Base-by-base conservation (phyloP, 108 stramenopile genomes). In the Stephanodiscus minutulus region DNA sequence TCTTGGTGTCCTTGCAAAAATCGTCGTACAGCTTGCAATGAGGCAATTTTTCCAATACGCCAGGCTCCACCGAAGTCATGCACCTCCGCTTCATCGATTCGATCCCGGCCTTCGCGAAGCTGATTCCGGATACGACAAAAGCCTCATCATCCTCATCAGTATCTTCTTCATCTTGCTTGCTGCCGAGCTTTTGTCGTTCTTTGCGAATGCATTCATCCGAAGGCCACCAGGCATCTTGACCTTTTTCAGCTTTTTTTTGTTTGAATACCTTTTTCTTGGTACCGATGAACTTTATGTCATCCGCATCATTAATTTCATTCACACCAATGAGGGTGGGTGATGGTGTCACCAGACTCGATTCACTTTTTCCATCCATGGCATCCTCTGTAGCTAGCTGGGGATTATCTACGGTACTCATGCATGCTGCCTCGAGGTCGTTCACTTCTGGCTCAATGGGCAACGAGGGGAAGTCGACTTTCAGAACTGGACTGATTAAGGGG, bases 41-140 rank as follows among this genome's bases (percentile, higher is more conserved):
- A 10, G 93, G 93, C 25, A 94, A 29, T 60, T 91, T 90, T 72
- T 94, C 89, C 20, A 94, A 75, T 37, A 86, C 80, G 35, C 93
- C 93, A 10, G 93, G 93, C 44, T 88, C 85, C 18, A 74, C 72
- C 20, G 81, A 71, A 9, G 64, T 78, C 13, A 67, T 63, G 27
- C 91, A 55, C 31, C 82, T 61, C 22, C 83, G 61, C 53, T 74
- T 72, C 8, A 52, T 44, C 11, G 56, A 50, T 22, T 53, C 7
- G 3, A 79, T 33, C 22, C 70, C 65, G 39, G 64, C 64, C 46
- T 72, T 68, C 25, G 49, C 46, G 20, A 77, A 58, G n/a, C 49
- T 44, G 10, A 64, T 7, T 24, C 27, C 21, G 13, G 79, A 58
- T 7, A 60, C 35, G 22, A 82, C 83, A 37, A 47, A 33, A 33